Conservation (phyloP, 371 early-diverging fungal species). For the Rhizopus arrhizus region DNA sequence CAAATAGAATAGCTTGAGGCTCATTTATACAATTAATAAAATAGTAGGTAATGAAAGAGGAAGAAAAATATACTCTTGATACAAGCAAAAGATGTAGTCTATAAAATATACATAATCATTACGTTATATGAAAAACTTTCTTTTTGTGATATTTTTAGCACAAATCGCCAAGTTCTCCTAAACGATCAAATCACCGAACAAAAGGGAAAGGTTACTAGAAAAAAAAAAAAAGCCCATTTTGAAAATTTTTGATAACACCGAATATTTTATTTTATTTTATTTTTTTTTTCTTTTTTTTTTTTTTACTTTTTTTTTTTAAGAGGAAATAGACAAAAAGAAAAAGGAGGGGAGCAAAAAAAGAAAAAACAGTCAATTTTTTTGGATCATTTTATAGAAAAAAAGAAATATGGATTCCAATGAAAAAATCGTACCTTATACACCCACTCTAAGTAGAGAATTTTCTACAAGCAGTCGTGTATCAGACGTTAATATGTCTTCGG, state of each 20-base stretch:
- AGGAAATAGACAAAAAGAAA: no score
- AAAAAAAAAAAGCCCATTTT: not conserved
- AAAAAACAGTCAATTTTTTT: no score
- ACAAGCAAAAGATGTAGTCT: not conserved
- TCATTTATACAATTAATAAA: not conserved
- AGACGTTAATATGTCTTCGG: constrained; percentile 19
- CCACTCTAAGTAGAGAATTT: constrained; percentile 25
- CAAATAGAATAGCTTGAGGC: not conserved
- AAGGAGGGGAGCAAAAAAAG: no score
- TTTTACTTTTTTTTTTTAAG: not conserved
- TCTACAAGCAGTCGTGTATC: constrained; percentile 9
- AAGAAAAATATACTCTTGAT: not conserved
- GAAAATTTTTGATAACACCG: not conserved
- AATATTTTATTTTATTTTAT: not conserved
- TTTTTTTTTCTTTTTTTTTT: not conserved
- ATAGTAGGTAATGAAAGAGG: not conserved
- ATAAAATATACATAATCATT: not conserved
- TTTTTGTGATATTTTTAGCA: constrained; percentile 2
- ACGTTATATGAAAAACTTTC: constrained; percentile 3
- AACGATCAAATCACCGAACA: constrained; percentile 1
- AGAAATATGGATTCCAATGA: constrained; percentile 8
- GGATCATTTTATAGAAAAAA: not conserved
- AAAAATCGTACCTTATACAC: constrained; percentile 22
- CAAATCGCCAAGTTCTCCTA: not conserved
- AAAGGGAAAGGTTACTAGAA: no score